Evolutionary conservation across 371 early-diverging fungal genomes (phyloP).

Genomic region (Syncephalastrum contaminatum): DNA sequence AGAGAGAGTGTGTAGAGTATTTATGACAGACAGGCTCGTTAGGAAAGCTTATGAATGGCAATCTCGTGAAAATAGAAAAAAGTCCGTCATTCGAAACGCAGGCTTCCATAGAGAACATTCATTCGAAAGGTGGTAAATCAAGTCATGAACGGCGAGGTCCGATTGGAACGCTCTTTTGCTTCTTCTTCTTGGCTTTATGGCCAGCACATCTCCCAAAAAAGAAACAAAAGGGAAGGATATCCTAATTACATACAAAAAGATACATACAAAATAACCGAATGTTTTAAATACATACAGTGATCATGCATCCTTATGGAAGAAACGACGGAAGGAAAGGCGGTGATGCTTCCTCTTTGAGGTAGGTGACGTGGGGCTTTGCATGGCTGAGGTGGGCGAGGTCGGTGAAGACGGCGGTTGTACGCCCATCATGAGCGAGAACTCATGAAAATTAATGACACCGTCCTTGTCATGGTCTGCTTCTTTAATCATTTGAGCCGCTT

Average conservation of each 20-base stretch:
- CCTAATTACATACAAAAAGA: background rate
- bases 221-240: conserved; percentile 1
- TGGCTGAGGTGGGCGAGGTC: conserved; percentile 8
- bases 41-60: too few species aligned
- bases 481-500: conserved; percentile 34
- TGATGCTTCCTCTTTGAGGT: conserved; percentile 11
- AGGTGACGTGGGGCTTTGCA: conserved; percentile 7
- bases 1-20: too few species aligned
- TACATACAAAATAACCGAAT: background rate
- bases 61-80: too few species aligned
- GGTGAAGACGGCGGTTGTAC: conserved; percentile 15
- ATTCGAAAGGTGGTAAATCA: background rate
- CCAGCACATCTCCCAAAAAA: background rate
- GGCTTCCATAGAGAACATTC: conserved; percentile 12
- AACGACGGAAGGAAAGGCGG: conserved; percentile 26
- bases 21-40: too few species aligned
- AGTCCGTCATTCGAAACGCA: too few species aligned
- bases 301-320: conserved; percentile 14
- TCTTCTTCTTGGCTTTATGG: too few species aligned
- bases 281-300: too few species aligned
- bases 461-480: conserved; percentile 45
- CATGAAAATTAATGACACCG: conserved; percentile 42
- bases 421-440: conserved; percentile 46
- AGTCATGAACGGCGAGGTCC: too few species aligned
- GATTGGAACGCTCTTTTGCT: too few species aligned